Evolutionary conservation across 108 stramenopile genomes (phyloP), one percentile per base, ranked within the genome.

Genomic region (Nitzschia sp.): DNA sequence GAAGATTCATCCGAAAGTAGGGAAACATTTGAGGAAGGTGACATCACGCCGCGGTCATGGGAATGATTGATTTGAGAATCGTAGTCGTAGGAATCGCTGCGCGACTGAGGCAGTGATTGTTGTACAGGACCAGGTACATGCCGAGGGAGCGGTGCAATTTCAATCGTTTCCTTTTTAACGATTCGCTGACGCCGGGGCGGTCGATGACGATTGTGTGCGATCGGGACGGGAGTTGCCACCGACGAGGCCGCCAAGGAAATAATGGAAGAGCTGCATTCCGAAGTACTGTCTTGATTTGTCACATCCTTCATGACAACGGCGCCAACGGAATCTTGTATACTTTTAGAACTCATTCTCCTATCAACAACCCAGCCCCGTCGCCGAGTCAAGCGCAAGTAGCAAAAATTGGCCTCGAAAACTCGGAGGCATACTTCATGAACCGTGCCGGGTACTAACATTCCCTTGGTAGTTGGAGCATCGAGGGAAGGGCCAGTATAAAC

Each of bases 341-440:
- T 35, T 44, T 72, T 63, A 53, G 61, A 26, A 50, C 38, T 61
- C 36, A 52, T 59, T 53, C 67, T 73, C 27, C 85, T 68, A 75
- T 89, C 86, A 6, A 77, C 78, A 58, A 94, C 67, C 89, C 90
- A 94, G 11, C 92, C 92, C 17, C 81, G 75, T 62, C 88, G 73
- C 3, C 76, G 76, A 17, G 72, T 68, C 53, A 93, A 66, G 29
- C 86, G 72, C 35, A 93, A 45, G 64, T 80, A 93, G 23, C 52
- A 54, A 0, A 76, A n/a, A 23, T 16, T 34, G 2, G 17, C 13
- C 0, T 75, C 59, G 28, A 35, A 4, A 13, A 86, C 45, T 48
- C 74, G 53, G 29, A 93, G 69, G 34, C 84, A 89, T 1, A 90
- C 72, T 60, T 91, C 85, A 28, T 89, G 87, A 28, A 86, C 41